Evolutionary conservation across 129 eudicot species (phyloP), one percentile per base, ranked within the genome.

Genomic region (Mikania micrantha): DNA sequence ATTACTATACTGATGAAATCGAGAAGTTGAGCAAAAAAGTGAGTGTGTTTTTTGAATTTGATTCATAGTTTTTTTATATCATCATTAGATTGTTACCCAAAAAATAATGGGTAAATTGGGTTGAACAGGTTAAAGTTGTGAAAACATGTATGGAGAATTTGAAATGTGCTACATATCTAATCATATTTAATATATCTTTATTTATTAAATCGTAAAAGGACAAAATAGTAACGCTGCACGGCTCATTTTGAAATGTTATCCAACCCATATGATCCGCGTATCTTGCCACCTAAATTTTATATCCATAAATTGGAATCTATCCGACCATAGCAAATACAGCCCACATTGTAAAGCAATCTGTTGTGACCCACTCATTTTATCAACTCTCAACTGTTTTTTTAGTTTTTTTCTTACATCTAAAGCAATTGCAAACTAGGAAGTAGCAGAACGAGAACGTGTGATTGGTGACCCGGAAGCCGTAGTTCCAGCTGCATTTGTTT

Each of bases 401-500:
- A n/a, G n/a, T n/a, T n/a, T 25, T 13, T 28, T 49, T 32, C 47
- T 58, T 40, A 61, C 69, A 22, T 62, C 59, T 39, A 34, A 66
- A 22, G 15, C 19, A 50, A 60, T 70, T 34, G 4, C 39, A 10
- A 50, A 42, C 29, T 66, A 93, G 99, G 99, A 86, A 86, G 54
- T 66, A 36, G 82, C 75, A 27, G 99, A 93, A 78, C 81, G 96
- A 38, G 88, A 88, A 78, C 80, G 75, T 77, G 87, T 93, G 15
- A 72, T 80, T 13, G 86, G 71, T 67, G 99, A 93, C 74, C 95
- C 99, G 11, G 81, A 77, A 59, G 85, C 93, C 28, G 83, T 89
- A 52, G 75, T 93, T 17, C 96, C 97, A 36, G 93, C 93, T 32
- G 97, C 97, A 25, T 91, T 91, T 81, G 97, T 91, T 40, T 91